These are phyloP conservation scores for Aspergillus texensis DNA, from an alignment of 2,329 filamentous ascomycete species.

Conservation along the genomic window DNA sequence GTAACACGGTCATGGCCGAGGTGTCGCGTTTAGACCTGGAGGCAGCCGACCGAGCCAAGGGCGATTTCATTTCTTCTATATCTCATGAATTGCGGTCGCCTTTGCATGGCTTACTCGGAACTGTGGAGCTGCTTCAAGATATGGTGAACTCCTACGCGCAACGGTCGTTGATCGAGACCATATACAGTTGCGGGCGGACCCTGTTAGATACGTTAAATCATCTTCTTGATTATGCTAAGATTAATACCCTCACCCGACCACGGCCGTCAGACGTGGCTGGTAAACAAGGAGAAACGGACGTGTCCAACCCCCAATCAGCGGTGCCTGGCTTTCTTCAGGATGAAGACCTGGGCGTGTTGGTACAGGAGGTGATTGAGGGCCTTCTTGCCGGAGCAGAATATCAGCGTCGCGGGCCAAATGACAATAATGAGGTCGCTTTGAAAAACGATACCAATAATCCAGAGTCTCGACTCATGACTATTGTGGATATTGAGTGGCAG, in stretches of 20 bases:
- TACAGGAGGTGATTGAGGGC: slow-evolving; percentile 5
- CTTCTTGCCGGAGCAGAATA: slow-evolving; percentile 9
- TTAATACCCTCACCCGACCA: slow-evolving; percentile 18
- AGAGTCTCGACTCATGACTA: not conserved
- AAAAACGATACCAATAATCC: not conserved
- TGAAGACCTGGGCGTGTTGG: slow-evolving; percentile 4
- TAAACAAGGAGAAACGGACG: not conserved
- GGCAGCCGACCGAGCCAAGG: slow-evolving; percentile 30
- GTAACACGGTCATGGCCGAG: slow-evolving; percentile 31
- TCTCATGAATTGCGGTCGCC: slow-evolving; percentile 36
- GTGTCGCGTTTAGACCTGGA: slow-evolving; percentile 25
- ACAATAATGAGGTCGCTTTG: not conserved
- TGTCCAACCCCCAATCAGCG: not conserved
- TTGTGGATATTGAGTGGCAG: slow-evolving; percentile 9
- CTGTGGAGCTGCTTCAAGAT: slow-evolving; percentile 28
- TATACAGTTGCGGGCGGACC: slow-evolving; percentile 43
- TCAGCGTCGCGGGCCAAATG: not conserved
- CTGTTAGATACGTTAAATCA: slow-evolving; percentile 43
- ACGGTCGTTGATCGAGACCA: slow-evolving; percentile 28
- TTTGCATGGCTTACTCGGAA: slow-evolving; percentile 35
- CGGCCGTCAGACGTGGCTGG: not conserved
- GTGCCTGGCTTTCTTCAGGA: slow-evolving; percentile 1
- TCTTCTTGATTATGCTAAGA: slow-evolving; percentile 30
- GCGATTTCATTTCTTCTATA: slow-evolving; percentile 32
- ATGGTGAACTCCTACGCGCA: slow-evolving; percentile 25